A percentile compares a stretch with the other conserved stretches of the same genome.
These are phyloP conservation scores for Stagonosporopsis tanaceti DNA, from an alignment of 2,329 filamentous ascomycete genomes.

Conservation along the genomic window DNA sequence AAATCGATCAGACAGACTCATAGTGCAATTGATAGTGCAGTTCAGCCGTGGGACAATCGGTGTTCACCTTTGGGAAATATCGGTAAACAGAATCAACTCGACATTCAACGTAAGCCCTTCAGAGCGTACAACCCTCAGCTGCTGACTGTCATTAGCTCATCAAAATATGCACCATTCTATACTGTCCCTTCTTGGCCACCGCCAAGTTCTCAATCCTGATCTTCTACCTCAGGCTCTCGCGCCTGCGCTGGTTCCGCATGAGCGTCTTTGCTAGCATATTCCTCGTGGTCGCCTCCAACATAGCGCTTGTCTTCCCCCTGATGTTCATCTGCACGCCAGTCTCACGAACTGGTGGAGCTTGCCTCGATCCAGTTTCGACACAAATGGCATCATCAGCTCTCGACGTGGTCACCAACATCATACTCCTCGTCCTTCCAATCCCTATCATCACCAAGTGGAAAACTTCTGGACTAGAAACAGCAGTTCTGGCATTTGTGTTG, in stretches of 20 bases:
- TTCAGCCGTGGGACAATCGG: conserved; percentile 24
- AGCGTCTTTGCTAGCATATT: conserved; percentile 28
- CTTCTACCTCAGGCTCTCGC: conserved; percentile 28
- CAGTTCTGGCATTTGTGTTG: conserved; percentile 30
- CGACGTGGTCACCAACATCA: conserved; percentile 31
- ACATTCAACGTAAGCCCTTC: conserved; percentile 18
- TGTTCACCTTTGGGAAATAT: conserved; percentile 34
- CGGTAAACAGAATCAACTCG: conserved; percentile 16
- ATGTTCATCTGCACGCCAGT: conserved; percentile 35
- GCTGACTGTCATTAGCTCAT: conserved; percentile 4
- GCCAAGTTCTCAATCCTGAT: conserved; percentile 34
- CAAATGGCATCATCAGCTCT: conserved; percentile 34
- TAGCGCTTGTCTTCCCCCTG: conserved; percentile 29
- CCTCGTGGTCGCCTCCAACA: conserved; percentile 30
- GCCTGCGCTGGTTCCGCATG: conserved; percentile 21
- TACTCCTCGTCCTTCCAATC: conserved; percentile 27
- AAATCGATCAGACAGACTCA: neutral
- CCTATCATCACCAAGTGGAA: conserved; percentile 32
- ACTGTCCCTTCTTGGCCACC: conserved; percentile 25
- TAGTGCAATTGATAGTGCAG: conserved; percentile 12
- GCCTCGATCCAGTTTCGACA: conserved; percentile 27
- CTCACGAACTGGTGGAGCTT: conserved; percentile 18
- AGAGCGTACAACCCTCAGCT: neutral
- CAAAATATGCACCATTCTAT: conserved; percentile 22
- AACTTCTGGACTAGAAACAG: conserved; percentile 24